Evolutionary conservation across 2,329 filamentous ascomycete species (phyloP).

Genomic region (Aschersonia sp.): DNA sequence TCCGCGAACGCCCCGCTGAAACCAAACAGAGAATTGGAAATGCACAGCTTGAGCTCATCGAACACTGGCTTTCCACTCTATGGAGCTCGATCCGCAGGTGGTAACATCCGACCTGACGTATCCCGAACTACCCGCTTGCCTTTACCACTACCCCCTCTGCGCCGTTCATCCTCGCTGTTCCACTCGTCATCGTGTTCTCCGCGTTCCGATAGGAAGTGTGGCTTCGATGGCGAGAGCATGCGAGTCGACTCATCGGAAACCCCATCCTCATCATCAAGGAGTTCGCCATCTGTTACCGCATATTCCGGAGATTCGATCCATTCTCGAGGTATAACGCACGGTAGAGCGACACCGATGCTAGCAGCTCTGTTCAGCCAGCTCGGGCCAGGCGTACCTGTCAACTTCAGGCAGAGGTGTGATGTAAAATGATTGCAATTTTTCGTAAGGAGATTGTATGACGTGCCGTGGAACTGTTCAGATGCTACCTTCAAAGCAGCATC

Average conservation of each 20-base stretch:
- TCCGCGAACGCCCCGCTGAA: too few species aligned
- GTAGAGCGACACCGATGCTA: slow-evolving; percentile 66
- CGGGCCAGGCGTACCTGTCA: slow-evolving; percentile 58
- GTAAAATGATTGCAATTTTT: slow-evolving; percentile 88
- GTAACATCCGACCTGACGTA: slow-evolving; percentile 33
- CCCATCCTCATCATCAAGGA: slow-evolving; percentile 42
- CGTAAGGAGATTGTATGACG: slow-evolving; percentile 66
- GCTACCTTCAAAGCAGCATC: slow-evolving; percentile 53
- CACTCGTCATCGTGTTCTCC: slow-evolving; percentile 18
- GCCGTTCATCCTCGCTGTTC: slow-evolving; percentile 31
- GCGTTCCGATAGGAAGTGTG: slow-evolving; percentile 16
- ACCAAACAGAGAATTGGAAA: too few species aligned
- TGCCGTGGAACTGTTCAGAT: slow-evolving; percentile 59
- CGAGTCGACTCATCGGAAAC: slow-evolving; percentile 36
- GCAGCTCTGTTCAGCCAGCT: slow-evolving; percentile 71
- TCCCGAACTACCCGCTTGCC: slow-evolving; percentile 32
- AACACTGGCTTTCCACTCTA: background rate
- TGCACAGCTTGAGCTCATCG: too few species aligned
- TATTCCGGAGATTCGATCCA: slow-evolving; percentile 71
- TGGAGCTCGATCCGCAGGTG: slow-evolving; percentile 37
- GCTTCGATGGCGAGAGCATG: slow-evolving; percentile 35
- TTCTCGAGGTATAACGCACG: slow-evolving; percentile 68
- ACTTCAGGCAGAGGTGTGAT: slow-evolving; percentile 54
- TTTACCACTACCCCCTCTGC: slow-evolving; percentile 23
- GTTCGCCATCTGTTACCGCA: slow-evolving; percentile 55